These are phyloP conservation scores for Blastocrithidia nonstop DNA, from an alignment of 208 protist species.

Conservation along the genomic window DNA sequence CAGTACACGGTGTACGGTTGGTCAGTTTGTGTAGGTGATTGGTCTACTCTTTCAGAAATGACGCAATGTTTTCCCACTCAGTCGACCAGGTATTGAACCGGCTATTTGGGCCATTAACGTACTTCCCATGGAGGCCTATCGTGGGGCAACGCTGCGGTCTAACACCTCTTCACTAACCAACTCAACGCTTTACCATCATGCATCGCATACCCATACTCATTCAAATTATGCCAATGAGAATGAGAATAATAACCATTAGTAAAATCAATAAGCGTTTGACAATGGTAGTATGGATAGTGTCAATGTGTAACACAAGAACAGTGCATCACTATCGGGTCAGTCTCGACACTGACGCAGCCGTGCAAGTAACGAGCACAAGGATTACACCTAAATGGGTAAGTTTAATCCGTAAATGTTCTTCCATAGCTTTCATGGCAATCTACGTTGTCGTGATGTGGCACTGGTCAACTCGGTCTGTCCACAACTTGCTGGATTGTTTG, in stretches of 20 bases:
- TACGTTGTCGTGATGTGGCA: conserved; percentile 22
- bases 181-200: too few relatives aligned
- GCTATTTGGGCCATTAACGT: conserved; percentile 68
- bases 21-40: conserved; percentile 74
- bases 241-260: too few relatives aligned
- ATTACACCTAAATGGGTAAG: too few relatives aligned
- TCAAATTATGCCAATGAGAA: too few relatives aligned
- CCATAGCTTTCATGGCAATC: conserved; percentile 30
- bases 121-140: conserved; percentile 60
- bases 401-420: conserved; percentile 73
- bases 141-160: conserved; percentile 27
- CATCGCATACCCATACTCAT: too few relatives aligned
- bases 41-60: conserved; percentile 64
- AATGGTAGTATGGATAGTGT: too few relatives aligned
- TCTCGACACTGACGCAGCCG: too few relatives aligned
- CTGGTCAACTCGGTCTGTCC: conserved; percentile 46
- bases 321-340: too few relatives aligned
- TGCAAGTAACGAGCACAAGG: too few relatives aligned
- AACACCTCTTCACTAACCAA: too few relatives aligned
- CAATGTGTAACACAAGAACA: too few relatives aligned
- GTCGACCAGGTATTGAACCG: conserved; percentile 55
- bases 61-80: conserved; percentile 38
- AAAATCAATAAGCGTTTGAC: too few relatives aligned
- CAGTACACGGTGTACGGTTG: conserved; percentile 56
- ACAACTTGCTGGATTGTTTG: conserved; percentile 70